Percentiles rank a stretch among this genome's conserved stretches.
phyloP scores from a whole-genome alignment of 139 green algal genomes.

The Deuterostichococcus epilithicus region DNA sequence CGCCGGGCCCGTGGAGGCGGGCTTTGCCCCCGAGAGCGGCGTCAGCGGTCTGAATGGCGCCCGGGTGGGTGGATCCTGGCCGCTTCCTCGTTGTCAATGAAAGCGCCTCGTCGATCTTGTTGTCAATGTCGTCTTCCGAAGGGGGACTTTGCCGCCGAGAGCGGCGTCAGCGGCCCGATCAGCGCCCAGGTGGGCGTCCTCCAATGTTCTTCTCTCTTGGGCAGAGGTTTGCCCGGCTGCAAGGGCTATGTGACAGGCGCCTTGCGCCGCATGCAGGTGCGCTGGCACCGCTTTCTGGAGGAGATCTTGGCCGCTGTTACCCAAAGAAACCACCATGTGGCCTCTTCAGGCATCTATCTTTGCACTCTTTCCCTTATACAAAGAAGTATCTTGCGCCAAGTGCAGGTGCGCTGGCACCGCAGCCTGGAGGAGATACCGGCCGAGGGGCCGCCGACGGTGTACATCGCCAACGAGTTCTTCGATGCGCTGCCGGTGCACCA shows the following conservation, averaged over 20 bases:
- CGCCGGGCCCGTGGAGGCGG: neutral
- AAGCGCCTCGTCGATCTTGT: too few species aligned
- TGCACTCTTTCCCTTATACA: too few species aligned
- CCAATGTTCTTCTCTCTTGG: too few species aligned
- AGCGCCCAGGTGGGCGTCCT: too few species aligned
- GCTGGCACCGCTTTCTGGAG: constrained; percentile 65
- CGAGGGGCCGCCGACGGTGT: constrained; percentile 53
- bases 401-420: constrained; percentile 66
- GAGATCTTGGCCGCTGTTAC: constrained; percentile 40
- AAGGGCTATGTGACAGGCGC: too few species aligned
- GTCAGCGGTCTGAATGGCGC: constrained; percentile 10
- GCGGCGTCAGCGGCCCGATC: too few species aligned
- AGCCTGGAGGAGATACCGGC: constrained; percentile 59
- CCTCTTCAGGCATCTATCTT: too few species aligned
- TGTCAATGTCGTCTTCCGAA: too few species aligned
- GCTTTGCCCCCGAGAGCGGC: neutral
- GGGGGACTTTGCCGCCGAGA: too few species aligned
- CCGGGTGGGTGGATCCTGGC: constrained; percentile 19
- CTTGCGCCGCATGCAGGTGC: constrained; percentile 34
- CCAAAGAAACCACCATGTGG: too few species aligned
- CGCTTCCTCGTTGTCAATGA: neutral
- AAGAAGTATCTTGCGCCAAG: neutral
- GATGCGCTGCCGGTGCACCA: constrained; percentile 96
- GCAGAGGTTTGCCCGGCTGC: too few species aligned
- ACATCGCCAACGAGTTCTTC: constrained; percentile 95